These are phyloP conservation scores for Yarrowia hollandica DNA, from an alignment of 805 yeast species.

Conservation along the genomic window DNA sequence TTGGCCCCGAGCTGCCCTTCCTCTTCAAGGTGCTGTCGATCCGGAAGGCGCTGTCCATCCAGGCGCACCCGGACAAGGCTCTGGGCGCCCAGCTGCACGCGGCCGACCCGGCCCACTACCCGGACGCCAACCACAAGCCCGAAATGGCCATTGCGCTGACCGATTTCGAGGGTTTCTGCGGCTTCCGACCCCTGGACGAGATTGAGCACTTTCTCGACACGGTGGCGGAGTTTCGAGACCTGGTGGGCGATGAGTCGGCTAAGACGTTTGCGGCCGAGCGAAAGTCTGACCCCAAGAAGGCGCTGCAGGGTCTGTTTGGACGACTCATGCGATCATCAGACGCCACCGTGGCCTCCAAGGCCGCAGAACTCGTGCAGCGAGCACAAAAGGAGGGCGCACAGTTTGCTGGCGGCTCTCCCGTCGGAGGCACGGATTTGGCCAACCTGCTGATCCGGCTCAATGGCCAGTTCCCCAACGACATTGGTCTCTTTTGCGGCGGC, in stretches of 20 bases:
- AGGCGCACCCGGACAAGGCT: constrained; percentile 95
- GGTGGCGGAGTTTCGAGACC: constrained; percentile 71
- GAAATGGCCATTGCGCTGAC: constrained; percentile 99
- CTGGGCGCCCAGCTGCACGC: constrained; percentile 75
- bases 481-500: constrained; percentile 96
- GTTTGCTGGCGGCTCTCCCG: constrained; percentile 46
- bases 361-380: constrained; percentile 65
- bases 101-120: constrained; percentile 88
- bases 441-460: constrained; percentile 74
- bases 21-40: constrained; percentile 92
- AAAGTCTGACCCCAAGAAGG: constrained; percentile 38
- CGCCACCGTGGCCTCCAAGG: constrained; percentile 53
- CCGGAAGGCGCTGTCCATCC: constrained; percentile 88
- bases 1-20: constrained; percentile 83
- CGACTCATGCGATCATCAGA: constrained; percentile 83
- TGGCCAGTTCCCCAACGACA: constrained; percentile 87
- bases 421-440: constrained; percentile 54
- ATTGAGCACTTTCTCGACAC: constrained; percentile 65
- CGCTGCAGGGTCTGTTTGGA: constrained; percentile 74
- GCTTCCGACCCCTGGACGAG: constrained; percentile 86
- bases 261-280: constrained; percentile 48
- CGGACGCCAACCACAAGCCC: constrained; percentile 98
- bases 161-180: constrained; percentile 96
- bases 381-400: constrained; percentile 59
- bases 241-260: constrained; percentile 53